A percentile compares a stretch with the other conserved stretches of the same genome.
Conservation (phyloP, 208 protist species). For the Leishmania amazonensis region DNA sequence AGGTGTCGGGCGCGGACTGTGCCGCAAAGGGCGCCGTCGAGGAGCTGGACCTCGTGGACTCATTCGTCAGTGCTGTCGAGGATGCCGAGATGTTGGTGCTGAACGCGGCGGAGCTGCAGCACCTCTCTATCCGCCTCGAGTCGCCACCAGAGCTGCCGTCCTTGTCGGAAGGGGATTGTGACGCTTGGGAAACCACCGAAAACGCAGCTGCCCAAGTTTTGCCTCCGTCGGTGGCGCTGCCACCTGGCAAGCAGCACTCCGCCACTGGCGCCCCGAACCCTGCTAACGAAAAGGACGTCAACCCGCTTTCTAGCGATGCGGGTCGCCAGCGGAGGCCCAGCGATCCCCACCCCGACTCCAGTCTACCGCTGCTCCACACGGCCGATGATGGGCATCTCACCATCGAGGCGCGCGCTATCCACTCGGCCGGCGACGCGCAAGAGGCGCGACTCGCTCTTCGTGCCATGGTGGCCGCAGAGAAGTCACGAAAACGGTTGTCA, state of each 20-base stretch:
- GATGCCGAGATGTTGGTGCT: background rate
- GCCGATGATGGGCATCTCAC: constrained; percentile 33
- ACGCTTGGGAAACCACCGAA: background rate
- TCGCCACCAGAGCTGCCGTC: background rate
- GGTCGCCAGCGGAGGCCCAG: background rate
- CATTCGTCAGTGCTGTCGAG: background rate
- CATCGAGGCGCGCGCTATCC: constrained; percentile 40
- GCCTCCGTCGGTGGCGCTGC: background rate
- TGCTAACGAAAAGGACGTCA: background rate
- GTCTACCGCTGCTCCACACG: constrained; percentile 33
- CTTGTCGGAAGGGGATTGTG: background rate
- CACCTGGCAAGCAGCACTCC: background rate
- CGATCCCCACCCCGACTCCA: background rate
- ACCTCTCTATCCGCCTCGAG: constrained; percentile 11
- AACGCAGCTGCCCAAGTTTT: background rate
- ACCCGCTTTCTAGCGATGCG: background rate
- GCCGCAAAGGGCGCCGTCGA: background rate
- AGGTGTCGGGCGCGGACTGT: background rate
- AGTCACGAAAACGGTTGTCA: constrained; percentile 32
- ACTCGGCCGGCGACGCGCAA: constrained; percentile 41
- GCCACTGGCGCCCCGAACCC: background rate
- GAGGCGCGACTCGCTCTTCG: constrained; percentile 44
- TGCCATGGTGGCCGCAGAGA: constrained; percentile 43
- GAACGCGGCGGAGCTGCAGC: constrained; percentile 13
- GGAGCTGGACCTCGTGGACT: background rate